Base-by-base conservation (phyloP, 805 yeast genomes). In the Wickerhamiella slavikovae region DNA sequence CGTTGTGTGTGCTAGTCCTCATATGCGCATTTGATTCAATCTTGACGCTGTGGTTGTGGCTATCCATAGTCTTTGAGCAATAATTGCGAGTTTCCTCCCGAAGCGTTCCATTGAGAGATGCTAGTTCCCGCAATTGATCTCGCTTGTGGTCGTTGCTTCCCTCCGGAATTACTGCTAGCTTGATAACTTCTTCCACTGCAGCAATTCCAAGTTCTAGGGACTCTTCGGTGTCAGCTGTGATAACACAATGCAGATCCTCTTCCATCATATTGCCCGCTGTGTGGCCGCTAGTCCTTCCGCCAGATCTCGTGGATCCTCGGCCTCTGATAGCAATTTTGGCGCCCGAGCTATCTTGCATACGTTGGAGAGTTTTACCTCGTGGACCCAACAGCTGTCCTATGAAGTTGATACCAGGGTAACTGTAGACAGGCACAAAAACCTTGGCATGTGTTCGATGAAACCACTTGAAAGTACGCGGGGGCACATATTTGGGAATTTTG, bases 251-350 rank as follows among this genome's bases (percentile, higher is more conserved):
- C 31, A 91, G 52, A 24, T 80, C 92, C 35, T 91, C 98, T 26
- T 72, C 70, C 39, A 71, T 55, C 35, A 68, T 60, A 19, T 65
- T 65, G 23, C 43, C 45, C 2, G 64, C 58, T 11, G 60, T 47
- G 22, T 58, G 61, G 9, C 58, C 44, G 1, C 66, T 54, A 33
- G 66, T 64, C 48, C 71, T 75, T n/a, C n/a, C n/a, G 19, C 96
- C 96, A 45, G 79, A 93, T 45, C 85, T 85, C 13, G 82, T 92
- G 1, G 95, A 83, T 0, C 99, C 99, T 40, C 76, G 71, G 17
- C 99, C 99, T 40, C 99, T 62, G 29, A 89, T 77, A 3, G 83
- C 91, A 35, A 89, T 74, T 39, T 64, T 68, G 12, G 96, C 94
- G 1, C 93, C 93, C 23, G 92, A 73, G 29, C 74, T 71, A 17